These are phyloP conservation scores for Thielaviopsis populi DNA, from an alignment of 2,329 filamentous ascomycete genomes.

Conservation along the genomic window DNA sequence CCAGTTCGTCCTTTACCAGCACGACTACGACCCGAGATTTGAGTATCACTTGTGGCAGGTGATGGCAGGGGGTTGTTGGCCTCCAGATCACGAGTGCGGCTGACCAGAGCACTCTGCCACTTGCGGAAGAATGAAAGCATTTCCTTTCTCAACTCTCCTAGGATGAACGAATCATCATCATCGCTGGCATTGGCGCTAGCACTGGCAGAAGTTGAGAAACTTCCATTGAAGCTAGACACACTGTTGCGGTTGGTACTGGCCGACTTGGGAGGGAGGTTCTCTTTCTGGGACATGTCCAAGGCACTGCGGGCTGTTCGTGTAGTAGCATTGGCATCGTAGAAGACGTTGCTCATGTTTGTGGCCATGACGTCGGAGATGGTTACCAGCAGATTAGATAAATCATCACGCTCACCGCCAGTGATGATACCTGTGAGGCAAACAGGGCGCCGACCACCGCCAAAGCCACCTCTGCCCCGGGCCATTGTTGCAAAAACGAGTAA, in stretches of 20 bases:
- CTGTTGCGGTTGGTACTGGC: constrained; percentile 19
- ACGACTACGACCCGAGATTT: constrained; percentile 24
- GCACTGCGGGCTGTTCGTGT: not conserved
- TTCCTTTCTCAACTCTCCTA: constrained; percentile 53
- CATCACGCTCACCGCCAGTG: constrained; percentile 33
- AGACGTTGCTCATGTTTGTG: constrained; percentile 35
- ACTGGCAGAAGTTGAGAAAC: not conserved
- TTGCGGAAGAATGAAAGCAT: constrained; percentile 59
- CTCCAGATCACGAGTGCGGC: constrained; percentile 52
- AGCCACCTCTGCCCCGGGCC: constrained; percentile 26
- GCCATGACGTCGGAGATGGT: constrained; percentile 42
- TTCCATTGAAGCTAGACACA: constrained; percentile 5
- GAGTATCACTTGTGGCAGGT: not conserved
- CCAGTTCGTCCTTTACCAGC: constrained; percentile 20
- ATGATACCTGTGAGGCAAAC: constrained; percentile 38
- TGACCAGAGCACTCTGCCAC: constrained; percentile 59
- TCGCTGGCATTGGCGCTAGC: constrained; percentile 18
- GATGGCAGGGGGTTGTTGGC: constrained; percentile 3
- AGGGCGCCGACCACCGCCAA: constrained; percentile 28
- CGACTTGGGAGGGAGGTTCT: constrained; percentile 12
- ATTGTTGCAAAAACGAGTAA: constrained; percentile 21
- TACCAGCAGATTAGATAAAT: constrained; percentile 36
- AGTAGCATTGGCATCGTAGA: constrained; percentile 24
- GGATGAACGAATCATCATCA: constrained; percentile 28
- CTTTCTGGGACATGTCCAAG: constrained; percentile 11